Conservation (phyloP, 2,329 filamentous ascomycete genomes). For the Aspergillus puulaauensis region DNA sequence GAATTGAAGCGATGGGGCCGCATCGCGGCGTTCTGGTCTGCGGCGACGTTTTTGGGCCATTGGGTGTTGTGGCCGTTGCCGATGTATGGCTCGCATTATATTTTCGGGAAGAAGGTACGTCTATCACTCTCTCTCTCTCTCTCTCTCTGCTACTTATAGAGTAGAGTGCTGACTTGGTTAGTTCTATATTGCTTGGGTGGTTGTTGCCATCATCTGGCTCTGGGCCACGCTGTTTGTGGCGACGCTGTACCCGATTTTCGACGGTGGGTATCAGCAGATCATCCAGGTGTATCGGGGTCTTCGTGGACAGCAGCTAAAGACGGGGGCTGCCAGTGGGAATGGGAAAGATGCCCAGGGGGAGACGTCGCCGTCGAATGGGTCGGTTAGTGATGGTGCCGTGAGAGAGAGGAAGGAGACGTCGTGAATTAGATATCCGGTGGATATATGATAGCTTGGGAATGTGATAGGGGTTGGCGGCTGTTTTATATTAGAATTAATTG, state of each 20-base stretch:
- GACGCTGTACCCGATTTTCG: constrained; percentile 51
- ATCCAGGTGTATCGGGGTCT: background rate
- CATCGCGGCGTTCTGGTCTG: constrained; percentile 48
- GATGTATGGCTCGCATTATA: constrained; percentile 54
- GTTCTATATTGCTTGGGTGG: constrained; percentile 46
- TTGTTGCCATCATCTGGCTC: constrained; percentile 54
- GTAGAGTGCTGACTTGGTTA: background rate
- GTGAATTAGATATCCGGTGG: background rate
- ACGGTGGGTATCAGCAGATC: constrained; percentile 40
- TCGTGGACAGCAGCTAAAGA: background rate
- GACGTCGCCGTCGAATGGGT: background rate
- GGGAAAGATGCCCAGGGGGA: background rate
- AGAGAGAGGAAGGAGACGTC: background rate
- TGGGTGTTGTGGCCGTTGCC: constrained; percentile 57
- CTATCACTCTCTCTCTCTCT: no score
- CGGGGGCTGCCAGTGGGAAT: background rate
- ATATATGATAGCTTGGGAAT: no score
- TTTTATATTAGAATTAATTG: no score
- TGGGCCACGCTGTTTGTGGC: constrained; percentile 53
- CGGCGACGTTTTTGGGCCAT: constrained; percentile 53
- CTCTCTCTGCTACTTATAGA: no score
- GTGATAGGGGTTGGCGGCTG: no score
- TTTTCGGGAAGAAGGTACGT: constrained; percentile 45
- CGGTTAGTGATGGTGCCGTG: background rate
- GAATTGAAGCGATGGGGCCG: constrained; percentile 49